Evolutionary conservation across 2,329 filamentous ascomycete genomes (phyloP).

Genomic region (Xylariaceae sp.): DNA sequence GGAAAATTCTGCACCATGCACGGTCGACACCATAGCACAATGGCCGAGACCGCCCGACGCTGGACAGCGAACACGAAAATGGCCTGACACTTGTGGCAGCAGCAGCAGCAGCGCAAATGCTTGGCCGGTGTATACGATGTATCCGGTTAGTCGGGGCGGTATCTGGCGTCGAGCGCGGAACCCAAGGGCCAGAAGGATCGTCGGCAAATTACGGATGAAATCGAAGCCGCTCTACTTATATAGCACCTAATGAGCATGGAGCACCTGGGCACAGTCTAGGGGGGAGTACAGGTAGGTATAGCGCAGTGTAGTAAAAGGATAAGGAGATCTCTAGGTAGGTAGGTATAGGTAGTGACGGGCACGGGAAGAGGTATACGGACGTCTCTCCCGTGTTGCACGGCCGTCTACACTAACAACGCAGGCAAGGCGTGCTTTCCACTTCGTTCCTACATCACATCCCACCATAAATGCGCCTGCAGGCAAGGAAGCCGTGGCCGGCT

Average conservation of each 20-base stretch:
- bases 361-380: no score
- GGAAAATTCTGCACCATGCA: conserved; percentile 16
- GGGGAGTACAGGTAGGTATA: no score
- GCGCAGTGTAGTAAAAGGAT: neutral
- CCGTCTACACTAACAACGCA: no score
- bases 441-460: no score
- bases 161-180: conserved; percentile 2
- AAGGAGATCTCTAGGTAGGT: neutral
- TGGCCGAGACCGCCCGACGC: conserved; percentile 34
- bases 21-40: conserved; percentile 25
- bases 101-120: conserved; percentile 16
- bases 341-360: neutral
- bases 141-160: conserved; percentile 9
- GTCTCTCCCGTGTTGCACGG: no score
- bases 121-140: conserved; percentile 14
- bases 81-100: conserved; percentile 30
- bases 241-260: neutral
- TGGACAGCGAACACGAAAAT: conserved; percentile 30
- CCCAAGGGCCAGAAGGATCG: conserved; percentile 8
- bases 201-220: conserved; percentile 18
- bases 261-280: no score
- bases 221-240: neutral
- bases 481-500: no score
- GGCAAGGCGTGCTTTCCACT: no score
- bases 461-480: no score